Evolutionary conservation across 208 protist species (phyloP), one percentile per base, ranked within the genome.

Genomic region (Wallacemonas sp.): DNA sequence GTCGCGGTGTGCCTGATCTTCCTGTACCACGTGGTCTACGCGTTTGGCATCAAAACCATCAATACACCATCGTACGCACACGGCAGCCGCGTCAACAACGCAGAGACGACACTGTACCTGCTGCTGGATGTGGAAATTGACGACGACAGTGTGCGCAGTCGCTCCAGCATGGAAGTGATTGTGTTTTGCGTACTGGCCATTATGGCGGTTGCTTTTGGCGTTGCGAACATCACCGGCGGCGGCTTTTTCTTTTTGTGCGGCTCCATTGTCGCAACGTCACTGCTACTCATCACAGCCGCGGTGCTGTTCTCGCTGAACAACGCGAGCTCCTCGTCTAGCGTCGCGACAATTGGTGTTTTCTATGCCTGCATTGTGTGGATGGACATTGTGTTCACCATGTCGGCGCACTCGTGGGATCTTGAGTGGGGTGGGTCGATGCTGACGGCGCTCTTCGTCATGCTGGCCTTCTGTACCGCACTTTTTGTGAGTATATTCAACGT

Each of bases 61-160:
- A 74, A 70, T 32, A 68, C 39, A 37, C 45, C 71, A 8, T 76
- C 83, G 22, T 76, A 79, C 65, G 76, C 65, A 15, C 73, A 79
- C 50, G 83, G 67, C 37, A 87, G 77, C 70, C 70, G 79, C 34
- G 70, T 89, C 44, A 91, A 83, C 70, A 66, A 79, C 65, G 79
- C 71, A 22, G 62, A 78, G 21, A 45, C 55, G 0, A 79, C 69
- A 1, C 64, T 89, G 32, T 81, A 79, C 63, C 70, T 91, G 30
- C 73, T 84, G 27, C 64, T 87, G 46, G 68, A 84, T 44, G 54
- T 75, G 30, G 69, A 78, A 30, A 66, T 84, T 68, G 75, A 85
- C 50, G 67, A 82, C 45, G 62, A 78, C 57, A 39, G 63, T 39
- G 64, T 68, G 30, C 37, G 64, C 9, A 46, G 34, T n/a, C 53